Conservation (phyloP, 495 filamentous ascomycete species). For the Friedmanniomyces endolithicus region DNA sequence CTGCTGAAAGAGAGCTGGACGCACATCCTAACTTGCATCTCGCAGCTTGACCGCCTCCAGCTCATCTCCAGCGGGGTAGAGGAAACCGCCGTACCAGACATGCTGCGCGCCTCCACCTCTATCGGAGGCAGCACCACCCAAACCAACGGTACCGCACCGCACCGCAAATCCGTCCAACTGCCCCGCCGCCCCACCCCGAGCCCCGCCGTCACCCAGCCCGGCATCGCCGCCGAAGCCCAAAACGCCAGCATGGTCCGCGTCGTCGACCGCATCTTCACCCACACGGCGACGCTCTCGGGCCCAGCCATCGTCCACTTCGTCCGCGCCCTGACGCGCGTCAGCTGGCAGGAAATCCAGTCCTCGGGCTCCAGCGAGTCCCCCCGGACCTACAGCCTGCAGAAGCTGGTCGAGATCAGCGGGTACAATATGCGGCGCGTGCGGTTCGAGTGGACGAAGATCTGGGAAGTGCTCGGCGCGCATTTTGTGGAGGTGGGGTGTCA, state of each 20-base stretch:
- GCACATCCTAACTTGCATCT: slow-evolving; percentile 88
- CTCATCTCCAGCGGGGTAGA: slow-evolving; percentile 90
- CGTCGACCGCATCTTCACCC: slow-evolving; percentile 92
- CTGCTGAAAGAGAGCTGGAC: slow-evolving; percentile 81
- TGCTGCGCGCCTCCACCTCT: slow-evolving; percentile 66
- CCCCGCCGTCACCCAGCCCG: slow-evolving; percentile 54
- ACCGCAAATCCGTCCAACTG: slow-evolving; percentile 58
- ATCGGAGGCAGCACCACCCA: slow-evolving; percentile 25
- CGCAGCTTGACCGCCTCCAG: slow-evolving; percentile 89
- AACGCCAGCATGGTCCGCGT: slow-evolving; percentile 85
- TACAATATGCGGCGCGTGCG: slow-evolving; percentile 99
- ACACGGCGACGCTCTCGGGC: slow-evolving; percentile 81
- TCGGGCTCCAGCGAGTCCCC: slow-evolving; percentile 91
- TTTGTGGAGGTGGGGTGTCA: slow-evolving; percentile 97
- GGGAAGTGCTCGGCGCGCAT: slow-evolving; percentile 89
- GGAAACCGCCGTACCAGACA: slow-evolving; percentile 81
- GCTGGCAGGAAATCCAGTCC: slow-evolving; percentile 97
- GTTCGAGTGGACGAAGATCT: slow-evolving; percentile 96
- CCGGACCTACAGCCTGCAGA: slow-evolving; percentile 91
- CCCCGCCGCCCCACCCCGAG: slow-evolving; percentile 48
- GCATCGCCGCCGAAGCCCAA: slow-evolving; percentile 81
- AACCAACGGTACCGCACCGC: slow-evolving; percentile 25
- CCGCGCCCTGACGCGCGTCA: slow-evolving; percentile 82
- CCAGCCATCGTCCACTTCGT: slow-evolving; percentile 98
- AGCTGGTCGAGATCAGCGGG: slow-evolving; percentile 95